Percentiles rank a stretch among this genome's conserved stretches.
Evolutionary conservation across 1,139 yeast genomes (phyloP).

Genomic region (Geotrichum carabidarum): DNA sequence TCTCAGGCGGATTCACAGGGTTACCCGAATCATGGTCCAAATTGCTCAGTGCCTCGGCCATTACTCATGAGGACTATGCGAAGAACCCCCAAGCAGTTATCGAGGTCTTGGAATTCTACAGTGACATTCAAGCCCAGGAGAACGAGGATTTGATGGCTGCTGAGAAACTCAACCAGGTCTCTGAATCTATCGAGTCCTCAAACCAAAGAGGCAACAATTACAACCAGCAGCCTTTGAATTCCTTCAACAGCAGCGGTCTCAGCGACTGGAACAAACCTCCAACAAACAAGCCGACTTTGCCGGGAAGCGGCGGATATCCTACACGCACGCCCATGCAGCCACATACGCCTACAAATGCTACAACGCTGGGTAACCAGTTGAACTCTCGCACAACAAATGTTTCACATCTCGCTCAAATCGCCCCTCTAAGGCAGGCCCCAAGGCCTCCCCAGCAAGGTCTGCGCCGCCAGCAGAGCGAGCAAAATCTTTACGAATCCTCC

Average conservation of each 20-base stretch:
- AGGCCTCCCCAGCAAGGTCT: constrained; percentile 3
- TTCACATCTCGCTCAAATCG: constrained; percentile 30
- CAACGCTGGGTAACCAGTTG: not conserved
- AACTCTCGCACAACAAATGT: constrained; percentile 26
- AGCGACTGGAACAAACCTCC: constrained; percentile 35
- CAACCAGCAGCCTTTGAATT: not conserved
- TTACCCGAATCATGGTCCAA: constrained; percentile 45
- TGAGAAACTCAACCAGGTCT: not conserved
- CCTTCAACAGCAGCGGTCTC: constrained; percentile 20
- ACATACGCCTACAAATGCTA: constrained; percentile 15
- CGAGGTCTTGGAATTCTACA: constrained; percentile 86
- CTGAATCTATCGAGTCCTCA: not conserved
- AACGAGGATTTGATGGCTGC: constrained; percentile 16
- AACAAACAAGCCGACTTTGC: not conserved
- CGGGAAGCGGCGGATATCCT: not conserved
- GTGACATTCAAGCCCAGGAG: constrained; percentile 28
- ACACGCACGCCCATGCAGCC: constrained; percentile 7
- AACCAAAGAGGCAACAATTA: not conserved
- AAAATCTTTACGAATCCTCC: constrained; percentile 1
- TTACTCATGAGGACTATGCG: constrained; percentile 44
- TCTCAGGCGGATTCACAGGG: constrained; percentile 45
- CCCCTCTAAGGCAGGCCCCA: constrained; percentile 33
- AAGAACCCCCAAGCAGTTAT: constrained; percentile 52
- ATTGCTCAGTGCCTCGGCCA: constrained; percentile 41
- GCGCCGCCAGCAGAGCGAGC: constrained; percentile 3